Evolutionary conservation across 495 filamentous ascomycete species (phyloP).

Genomic region (Aspergillus sclerotioniger): DNA sequence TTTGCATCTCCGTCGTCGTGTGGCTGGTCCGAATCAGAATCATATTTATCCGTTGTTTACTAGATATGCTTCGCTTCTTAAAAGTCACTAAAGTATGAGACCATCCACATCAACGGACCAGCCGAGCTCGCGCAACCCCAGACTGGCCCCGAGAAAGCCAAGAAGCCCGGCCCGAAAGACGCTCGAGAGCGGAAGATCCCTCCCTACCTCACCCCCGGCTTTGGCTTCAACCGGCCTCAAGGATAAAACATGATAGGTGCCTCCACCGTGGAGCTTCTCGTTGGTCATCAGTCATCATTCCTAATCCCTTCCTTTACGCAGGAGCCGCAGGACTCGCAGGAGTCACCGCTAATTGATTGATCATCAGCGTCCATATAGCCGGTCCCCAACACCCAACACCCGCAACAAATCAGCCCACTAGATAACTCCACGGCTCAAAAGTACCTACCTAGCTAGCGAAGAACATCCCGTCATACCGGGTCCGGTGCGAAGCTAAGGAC

Average conservation of each 20-base stretch:
- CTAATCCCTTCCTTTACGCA: background rate
- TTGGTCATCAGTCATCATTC: background rate
- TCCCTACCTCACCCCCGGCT: background rate
- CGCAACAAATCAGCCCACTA: background rate
- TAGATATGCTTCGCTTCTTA: too few species aligned
- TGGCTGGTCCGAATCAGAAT: too few species aligned
- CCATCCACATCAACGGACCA: too few species aligned
- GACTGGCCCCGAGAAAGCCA: background rate
- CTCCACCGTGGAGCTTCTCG: background rate
- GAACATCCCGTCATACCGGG: background rate
- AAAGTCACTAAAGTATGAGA: too few species aligned
- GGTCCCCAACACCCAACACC: background rate
- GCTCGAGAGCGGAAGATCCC: conserved; percentile 5
- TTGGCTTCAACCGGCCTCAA: background rate
- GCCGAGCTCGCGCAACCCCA: background rate
- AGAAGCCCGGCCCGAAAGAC: background rate
- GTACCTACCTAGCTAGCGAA: background rate
- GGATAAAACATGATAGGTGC: background rate
- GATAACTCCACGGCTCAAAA: background rate
- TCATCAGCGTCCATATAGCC: background rate
- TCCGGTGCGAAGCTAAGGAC: background rate
- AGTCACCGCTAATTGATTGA: background rate
- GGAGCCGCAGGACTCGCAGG: background rate
- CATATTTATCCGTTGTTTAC: too few species aligned
- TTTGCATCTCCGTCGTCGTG: background rate